Base-by-base conservation (phyloP, 2,329 filamentous ascomycete genomes). In the Blumeria graminis region DNA sequence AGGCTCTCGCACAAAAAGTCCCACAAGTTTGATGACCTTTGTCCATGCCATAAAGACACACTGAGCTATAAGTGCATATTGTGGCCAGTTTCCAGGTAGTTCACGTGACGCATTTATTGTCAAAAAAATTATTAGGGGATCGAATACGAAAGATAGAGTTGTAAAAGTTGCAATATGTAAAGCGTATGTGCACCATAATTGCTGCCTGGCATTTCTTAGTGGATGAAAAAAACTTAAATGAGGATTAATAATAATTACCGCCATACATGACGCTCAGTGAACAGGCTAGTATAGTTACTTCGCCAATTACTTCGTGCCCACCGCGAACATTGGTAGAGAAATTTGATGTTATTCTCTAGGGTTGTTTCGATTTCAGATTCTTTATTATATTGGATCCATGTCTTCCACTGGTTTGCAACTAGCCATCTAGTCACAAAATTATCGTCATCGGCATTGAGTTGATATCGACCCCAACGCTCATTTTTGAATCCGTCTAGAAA, bases 291-390 rank as follows among this genome's bases (percentile, higher is more conserved):
- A 69, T 87, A 82, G 69, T 96, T 96, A 73, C 88, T 94, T 66
- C 90, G 78, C 90, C 90, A 96, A 70, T 96, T 96, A 74, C 89
- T 95, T 65, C 90, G 81, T 46, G 92, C 88, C 90, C 90, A 96
- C 52, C 90, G 79, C 51, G 90, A 80, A 70, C 90, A 96, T 70
- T 96, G 90, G 67, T 86, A 90, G 60, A 96, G 73, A 66, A 94
- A 96, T 66, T 89, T 93, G 57, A 76, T 73, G 66, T 89, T 84
- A 67, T 90, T 85, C 69, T 95, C 90, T 43, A 96, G 75, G 3
- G 89, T 95, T 32, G 90, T 96, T 71, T 92, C 82, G 59, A 96
- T 83, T 69, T 93, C 86, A 64, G 86, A 93, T 66, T 93, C 86
- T 52, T 77, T 79, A 68, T 94, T 83, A 71, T 94, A 94, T 71